phyloP scores from a whole-genome alignment of 2,329 filamentous ascomycete species.

The Phyllosticta citribraziliensis region DNA sequence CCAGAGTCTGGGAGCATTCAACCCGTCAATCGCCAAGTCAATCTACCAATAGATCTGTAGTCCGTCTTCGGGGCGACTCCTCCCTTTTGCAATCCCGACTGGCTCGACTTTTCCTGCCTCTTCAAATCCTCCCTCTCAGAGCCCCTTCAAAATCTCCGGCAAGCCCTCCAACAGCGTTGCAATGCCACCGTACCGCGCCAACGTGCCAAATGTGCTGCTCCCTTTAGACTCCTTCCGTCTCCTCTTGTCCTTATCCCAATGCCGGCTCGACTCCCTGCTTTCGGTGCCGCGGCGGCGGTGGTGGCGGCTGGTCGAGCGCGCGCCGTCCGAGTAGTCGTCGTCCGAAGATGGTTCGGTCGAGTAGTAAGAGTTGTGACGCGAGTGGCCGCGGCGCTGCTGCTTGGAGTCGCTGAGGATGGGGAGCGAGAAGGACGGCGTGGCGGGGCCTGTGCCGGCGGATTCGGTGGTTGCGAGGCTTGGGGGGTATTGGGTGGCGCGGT shows the following conservation, averaged over 20 bases:
- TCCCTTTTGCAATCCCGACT: not conserved
- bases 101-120: not conserved
- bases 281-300: not conserved
- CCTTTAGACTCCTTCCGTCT: constrained; percentile 9
- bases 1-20: too few relatives aligned
- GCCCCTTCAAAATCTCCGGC: constrained; percentile 6
- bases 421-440: not conserved
- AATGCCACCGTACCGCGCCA: constrained; percentile 28
- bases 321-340: not conserved
- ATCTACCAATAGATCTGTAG: too few relatives aligned
- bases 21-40: too few relatives aligned
- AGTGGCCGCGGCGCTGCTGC: not conserved
- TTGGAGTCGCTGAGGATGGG: not conserved
- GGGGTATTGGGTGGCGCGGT: constrained; percentile 18
- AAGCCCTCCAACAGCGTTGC: constrained; percentile 27
- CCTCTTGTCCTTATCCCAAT: constrained; percentile 10
- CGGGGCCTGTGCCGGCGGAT: not conserved
- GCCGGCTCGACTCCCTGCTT: not conserved
- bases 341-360: constrained; percentile 4
- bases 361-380: not conserved
- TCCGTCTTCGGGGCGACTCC: not conserved
- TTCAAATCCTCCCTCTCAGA: not conserved
- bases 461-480: constrained; percentile 7
- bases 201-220: constrained; percentile 18
- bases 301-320: not conserved